A percentile compares a stretch with the other conserved stretches of the same genome.
Evolutionary conservation across 495 filamentous ascomycete species (phyloP).

Genomic region (Tirmania nivea): DNA sequence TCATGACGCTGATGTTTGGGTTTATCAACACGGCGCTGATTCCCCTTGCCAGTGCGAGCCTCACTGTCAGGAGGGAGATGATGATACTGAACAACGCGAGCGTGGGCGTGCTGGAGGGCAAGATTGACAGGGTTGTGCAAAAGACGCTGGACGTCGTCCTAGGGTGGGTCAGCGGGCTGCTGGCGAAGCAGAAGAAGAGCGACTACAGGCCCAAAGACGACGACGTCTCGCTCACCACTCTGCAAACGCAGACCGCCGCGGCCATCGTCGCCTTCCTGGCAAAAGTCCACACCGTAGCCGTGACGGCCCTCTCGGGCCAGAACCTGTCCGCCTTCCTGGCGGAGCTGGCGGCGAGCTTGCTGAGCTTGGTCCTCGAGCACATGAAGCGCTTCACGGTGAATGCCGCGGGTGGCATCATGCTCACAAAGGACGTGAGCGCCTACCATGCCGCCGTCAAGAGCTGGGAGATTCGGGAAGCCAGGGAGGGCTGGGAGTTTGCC

Average conservation of each 20-base stretch:
- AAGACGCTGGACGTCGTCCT: constrained; percentile 65
- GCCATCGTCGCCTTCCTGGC: constrained; percentile 55
- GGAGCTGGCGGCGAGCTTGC: constrained; percentile 67
- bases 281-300: constrained; percentile 35
- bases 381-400: constrained; percentile 85
- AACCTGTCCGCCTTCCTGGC: constrained; percentile 58
- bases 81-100: constrained; percentile 57
- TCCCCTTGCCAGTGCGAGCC: constrained; percentile 64
- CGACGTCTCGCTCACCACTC: constrained; percentile 53
- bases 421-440: constrained; percentile 83
- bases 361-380: constrained; percentile 63
- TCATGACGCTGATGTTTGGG: constrained; percentile 77
- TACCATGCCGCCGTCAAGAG: constrained; percentile 65
- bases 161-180: constrained; percentile 52
- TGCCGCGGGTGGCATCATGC: constrained; percentile 78
- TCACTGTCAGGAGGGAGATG: constrained; percentile 76
- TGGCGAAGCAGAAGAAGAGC: constrained; percentile 65
- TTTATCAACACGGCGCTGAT: constrained; percentile 82
- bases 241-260: constrained; percentile 71
- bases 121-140: constrained; percentile 68
- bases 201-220: constrained; percentile 85
- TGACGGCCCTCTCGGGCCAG: constrained; percentile 47
- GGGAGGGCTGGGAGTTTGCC: constrained; percentile 55
- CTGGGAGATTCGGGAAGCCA: constrained; percentile 52
- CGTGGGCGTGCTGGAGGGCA: constrained; percentile 62